Conservation (phyloP, 768 basidiomycete species). For the Tremella mesenterica region DNA sequence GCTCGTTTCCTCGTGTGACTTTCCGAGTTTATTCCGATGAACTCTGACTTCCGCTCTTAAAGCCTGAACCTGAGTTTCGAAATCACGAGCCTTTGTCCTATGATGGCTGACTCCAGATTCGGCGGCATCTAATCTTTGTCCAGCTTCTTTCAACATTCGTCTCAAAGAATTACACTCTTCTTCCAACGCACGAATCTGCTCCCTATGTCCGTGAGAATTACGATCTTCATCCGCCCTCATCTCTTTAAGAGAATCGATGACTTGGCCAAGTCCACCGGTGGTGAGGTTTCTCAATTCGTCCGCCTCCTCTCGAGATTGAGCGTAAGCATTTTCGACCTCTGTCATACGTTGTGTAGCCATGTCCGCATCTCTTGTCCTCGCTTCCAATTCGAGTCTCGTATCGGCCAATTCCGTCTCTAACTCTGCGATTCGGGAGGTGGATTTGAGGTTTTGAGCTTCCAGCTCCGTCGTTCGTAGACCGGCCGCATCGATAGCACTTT, state of each 20-base stretch:
- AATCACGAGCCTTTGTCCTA: slow-evolving; percentile 56
- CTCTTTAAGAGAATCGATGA: slow-evolving; percentile 79
- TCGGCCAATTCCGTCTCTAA: slow-evolving; percentile 72
- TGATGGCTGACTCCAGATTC: slow-evolving; percentile 61
- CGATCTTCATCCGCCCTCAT: slow-evolving; percentile 77
- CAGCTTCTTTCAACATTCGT: slow-evolving; percentile 67
- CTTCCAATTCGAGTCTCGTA: slow-evolving; percentile 70
- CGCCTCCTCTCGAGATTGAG: slow-evolving; percentile 85
- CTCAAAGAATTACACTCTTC: slow-evolving; percentile 66
- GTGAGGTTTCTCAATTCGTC: slow-evolving; percentile 80
- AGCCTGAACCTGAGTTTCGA: slow-evolving; percentile 57
- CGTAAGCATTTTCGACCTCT: slow-evolving; percentile 83
- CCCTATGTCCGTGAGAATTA: slow-evolving; percentile 62
- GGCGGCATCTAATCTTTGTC: slow-evolving; percentile 61
- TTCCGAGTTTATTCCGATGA: slow-evolving; percentile 51
- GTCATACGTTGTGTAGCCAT: slow-evolving; percentile 56
- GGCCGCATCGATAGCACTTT: slow-evolving; percentile 64
- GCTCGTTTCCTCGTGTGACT: slow-evolving; percentile 58
- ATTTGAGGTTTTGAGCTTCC: slow-evolving; percentile 61
- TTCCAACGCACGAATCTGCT: slow-evolving; percentile 73
- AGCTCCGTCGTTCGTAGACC: slow-evolving; percentile 70
- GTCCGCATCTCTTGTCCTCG: slow-evolving; percentile 65
- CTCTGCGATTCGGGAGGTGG: slow-evolving; percentile 59
- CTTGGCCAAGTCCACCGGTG: slow-evolving; percentile 72
- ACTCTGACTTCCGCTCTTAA: slow-evolving; percentile 69